Evolutionary conservation across 495 filamentous ascomycete species (phyloP).

Genomic region (Xylaria acuta): DNA sequence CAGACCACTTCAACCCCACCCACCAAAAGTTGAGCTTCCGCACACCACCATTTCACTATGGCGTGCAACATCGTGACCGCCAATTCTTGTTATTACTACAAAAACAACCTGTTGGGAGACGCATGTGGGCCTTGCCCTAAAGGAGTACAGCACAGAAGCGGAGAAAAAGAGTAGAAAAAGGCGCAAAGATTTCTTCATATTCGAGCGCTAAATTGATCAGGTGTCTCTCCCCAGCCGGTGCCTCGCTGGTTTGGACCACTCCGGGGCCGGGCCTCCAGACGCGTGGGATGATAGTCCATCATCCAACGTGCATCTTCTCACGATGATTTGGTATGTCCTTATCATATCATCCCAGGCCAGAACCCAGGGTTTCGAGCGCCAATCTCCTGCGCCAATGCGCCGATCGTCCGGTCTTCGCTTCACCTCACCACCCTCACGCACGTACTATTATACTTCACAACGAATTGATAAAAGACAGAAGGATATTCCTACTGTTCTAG

Average conservation of each 20-base stretch:
- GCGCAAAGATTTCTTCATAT: background rate
- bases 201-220: background rate
- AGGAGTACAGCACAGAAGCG: background rate
- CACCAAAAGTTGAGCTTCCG: slow-evolving; percentile 1
- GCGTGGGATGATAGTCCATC: slow-evolving; percentile 1
- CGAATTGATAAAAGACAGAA: background rate
- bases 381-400: slow-evolving; percentile 6
- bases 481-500: background rate
- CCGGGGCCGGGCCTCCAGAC: background rate
- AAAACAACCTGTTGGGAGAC: background rate
- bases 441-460: background rate
- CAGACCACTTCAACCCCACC: slow-evolving; percentile 16
- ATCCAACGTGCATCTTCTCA: slow-evolving; percentile 9
- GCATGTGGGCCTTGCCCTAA: background rate
- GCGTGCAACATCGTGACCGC: slow-evolving; percentile 18
- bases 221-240: background rate
- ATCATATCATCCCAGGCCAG: background rate
- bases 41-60: slow-evolving; percentile 6
- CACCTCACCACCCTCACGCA: background rate
- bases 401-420: slow-evolving; percentile 23
- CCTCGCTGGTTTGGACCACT: background rate
- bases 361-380: background rate
- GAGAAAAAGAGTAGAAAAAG: background rate
- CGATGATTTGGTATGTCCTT: slow-evolving; percentile 15
- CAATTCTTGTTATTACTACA: slow-evolving; percentile 13